Evolutionary conservation across 305 asterid species (phyloP).

Genomic region (Caryopteris hybrid): DNA sequence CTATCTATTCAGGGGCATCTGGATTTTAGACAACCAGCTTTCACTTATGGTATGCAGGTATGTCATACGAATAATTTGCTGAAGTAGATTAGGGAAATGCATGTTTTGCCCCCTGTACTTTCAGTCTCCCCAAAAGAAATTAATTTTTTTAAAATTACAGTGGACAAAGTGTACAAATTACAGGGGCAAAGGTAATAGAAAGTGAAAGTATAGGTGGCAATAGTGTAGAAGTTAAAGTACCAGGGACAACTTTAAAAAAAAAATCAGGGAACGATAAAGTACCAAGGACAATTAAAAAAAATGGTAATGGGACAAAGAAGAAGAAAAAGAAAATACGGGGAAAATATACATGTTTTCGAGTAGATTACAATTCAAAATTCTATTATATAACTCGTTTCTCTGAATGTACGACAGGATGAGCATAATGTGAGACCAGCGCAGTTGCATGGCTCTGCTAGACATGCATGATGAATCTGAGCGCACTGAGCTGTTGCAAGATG

Average conservation of each 20-base stretch:
- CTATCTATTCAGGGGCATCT: slow-evolving; percentile 56
- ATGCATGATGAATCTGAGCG: slow-evolving; percentile 33
- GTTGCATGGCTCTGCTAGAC: slow-evolving; percentile 54
- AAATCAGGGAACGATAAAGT: too few species aligned
- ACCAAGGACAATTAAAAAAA: too few species aligned
- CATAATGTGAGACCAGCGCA: slow-evolving; percentile 56
- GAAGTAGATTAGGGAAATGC: background rate
- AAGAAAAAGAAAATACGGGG: too few species aligned
- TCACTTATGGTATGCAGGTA: slow-evolving; percentile 72
- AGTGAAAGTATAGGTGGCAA: too few species aligned
- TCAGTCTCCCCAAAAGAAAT: background rate
- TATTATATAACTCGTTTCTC: slow-evolving; percentile 2
- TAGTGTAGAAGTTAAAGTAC: too few species aligned
- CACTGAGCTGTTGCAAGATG: slow-evolving; percentile 13
- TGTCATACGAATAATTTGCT: slow-evolving; percentile 7
- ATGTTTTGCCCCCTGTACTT: background rate
- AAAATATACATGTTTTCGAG: background rate
- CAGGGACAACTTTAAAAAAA: too few species aligned
- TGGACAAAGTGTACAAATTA: too few species aligned
- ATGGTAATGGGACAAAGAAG: too few species aligned
- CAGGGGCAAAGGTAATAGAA: too few species aligned
- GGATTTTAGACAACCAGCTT: slow-evolving; percentile 75
- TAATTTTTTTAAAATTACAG: too few species aligned
- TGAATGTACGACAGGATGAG: slow-evolving; percentile 56
- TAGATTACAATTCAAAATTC: background rate